These are phyloP conservation scores for Candolleomyces eurysporus DNA, from an alignment of 768 basidiomycete genomes.

Conservation along the genomic window DNA sequence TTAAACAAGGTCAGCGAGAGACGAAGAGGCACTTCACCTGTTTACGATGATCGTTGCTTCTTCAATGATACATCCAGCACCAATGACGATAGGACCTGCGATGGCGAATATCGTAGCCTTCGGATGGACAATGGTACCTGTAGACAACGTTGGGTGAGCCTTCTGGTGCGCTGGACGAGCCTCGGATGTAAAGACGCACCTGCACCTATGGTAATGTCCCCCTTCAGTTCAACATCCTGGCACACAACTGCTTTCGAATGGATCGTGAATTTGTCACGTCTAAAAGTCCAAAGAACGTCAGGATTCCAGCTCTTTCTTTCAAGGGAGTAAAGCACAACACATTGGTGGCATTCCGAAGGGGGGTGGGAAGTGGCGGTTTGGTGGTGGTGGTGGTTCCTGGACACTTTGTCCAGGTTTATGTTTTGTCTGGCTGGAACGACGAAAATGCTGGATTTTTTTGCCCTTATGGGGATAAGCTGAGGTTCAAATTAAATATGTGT, in stretches of 20 bases:
- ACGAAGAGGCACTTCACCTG: conserved; percentile 40
- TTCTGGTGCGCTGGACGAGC: not conserved
- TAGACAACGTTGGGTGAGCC: not conserved
- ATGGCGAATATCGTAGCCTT: conserved; percentile 93
- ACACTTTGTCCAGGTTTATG: no score
- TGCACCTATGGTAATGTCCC: conserved; percentile 89
- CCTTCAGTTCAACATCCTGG: conserved; percentile 92
- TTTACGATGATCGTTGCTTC: conserved; percentile 91
- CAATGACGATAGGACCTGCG: conserved; percentile 88
- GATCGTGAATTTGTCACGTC: conserved; percentile 86
- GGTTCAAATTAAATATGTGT: no score
- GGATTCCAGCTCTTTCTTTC: not conserved
- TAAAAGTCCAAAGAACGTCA: conserved; percentile 26
- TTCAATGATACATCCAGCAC: conserved; percentile 86
- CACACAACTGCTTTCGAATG: conserved; percentile 90
- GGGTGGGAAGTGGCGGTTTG: no score
- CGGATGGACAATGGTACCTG: conserved; percentile 88
- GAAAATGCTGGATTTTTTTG: no score
- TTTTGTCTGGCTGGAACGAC: no score
- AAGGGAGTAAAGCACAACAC: conserved; percentile 23
- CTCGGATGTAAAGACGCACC: conserved; percentile 35
- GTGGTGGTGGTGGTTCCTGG: no score
- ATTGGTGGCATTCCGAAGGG: conserved; percentile 33
- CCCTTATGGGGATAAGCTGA: no score
- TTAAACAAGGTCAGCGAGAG: not conserved